A percentile compares a stretch with the other conserved stretches of the same genome.
Conservation (phyloP, 305 asterid genomes). For the Solanum hybrid region DNA sequence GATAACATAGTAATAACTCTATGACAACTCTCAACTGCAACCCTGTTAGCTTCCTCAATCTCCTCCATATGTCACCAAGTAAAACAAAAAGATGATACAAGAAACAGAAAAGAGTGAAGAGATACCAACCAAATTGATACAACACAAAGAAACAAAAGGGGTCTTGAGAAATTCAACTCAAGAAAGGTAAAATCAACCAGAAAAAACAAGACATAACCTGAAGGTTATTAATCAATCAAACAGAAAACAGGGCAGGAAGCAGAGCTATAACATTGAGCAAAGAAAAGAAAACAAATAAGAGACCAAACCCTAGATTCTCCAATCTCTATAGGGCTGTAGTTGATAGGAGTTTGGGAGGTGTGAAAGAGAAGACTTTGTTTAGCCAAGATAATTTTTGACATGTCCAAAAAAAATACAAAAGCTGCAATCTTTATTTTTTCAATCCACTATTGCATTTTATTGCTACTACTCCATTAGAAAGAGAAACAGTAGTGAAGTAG, state of each 20-base stretch:
- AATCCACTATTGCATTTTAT: not conserved
- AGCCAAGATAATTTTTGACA: constrained; percentile 23
- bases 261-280: not conserved
- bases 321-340: constrained; percentile 10
- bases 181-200: not conserved
- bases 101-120: not conserved
- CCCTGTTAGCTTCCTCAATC: constrained; percentile 58
- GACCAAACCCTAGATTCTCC: constrained; percentile 53
- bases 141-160: not conserved
- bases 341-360: constrained; percentile 39
- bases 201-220: not conserved
- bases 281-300: not conserved
- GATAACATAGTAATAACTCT: constrained; percentile 55
- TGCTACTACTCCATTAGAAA: not conserved
- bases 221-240: not conserved
- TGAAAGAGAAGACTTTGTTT: constrained; percentile 58
- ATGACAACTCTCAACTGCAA: constrained; percentile 80
- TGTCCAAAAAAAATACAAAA: constrained; percentile 22
- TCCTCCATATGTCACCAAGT: constrained; percentile 50
- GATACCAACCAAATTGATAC: not conserved
- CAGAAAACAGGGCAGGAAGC: not conserved
- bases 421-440: constrained; percentile 17
- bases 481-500: not conserved
- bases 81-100: not conserved
- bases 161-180: not conserved